phyloP scores from a whole-genome alignment of 306 rosid species.

The Castanospermum australe region DNA sequence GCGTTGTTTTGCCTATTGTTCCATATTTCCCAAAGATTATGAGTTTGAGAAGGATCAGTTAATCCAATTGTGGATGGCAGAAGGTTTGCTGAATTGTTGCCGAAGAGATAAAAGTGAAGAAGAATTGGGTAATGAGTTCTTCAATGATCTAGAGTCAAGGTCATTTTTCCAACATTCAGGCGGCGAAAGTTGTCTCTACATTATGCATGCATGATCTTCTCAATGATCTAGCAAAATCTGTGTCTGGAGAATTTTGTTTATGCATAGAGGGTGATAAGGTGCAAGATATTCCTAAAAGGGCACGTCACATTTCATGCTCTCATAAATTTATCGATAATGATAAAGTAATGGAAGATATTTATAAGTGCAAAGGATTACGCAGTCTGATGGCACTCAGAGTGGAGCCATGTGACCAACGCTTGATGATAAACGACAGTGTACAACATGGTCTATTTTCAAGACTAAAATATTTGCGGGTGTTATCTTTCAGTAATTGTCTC shows the following conservation, averaged over 20 bases:
- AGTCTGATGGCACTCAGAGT: neutral
- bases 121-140: neutral
- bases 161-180: constrained; percentile 19
- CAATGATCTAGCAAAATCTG: constrained; percentile 13
- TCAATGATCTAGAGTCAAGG: constrained; percentile 1
- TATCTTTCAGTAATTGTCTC: neutral
- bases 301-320: neutral
- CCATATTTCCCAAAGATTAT: neutral
- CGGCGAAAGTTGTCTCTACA: neutral
- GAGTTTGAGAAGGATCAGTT: neutral
- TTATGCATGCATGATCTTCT: constrained; percentile 25
- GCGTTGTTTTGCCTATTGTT: neutral
- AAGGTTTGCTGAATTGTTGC: neutral
- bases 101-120: neutral
- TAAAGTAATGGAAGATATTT: neutral
- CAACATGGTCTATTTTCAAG: neutral
- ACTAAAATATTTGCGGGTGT: neutral
- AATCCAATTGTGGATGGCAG: neutral
- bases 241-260: neutral
- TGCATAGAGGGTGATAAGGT: neutral
- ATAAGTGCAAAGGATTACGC: neutral
- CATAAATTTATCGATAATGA: accelerated
- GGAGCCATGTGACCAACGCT: neutral
- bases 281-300: neutral
- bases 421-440: neutral